These are phyloP conservation scores for Talaromyces islandicus DNA, from an alignment of 2,329 filamentous ascomycete genomes.

Conservation along the genomic window DNA sequence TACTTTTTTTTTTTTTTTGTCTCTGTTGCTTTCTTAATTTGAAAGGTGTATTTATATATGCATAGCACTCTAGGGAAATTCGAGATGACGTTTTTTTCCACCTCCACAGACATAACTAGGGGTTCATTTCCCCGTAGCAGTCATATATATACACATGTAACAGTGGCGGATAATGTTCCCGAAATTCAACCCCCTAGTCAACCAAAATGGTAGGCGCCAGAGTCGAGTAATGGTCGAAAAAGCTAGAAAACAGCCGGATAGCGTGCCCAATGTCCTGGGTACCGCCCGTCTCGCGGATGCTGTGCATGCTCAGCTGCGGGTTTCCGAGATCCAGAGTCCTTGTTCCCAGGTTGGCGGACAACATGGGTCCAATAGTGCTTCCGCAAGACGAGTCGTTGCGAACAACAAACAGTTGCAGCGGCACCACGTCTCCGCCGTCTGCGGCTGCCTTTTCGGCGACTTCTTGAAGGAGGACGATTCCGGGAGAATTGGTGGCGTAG, in stretches of 20 bases:
- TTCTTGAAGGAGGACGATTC: constrained; percentile 88
- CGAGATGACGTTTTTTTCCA: background rate
- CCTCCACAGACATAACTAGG: background rate
- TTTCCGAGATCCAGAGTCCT: constrained; percentile 90
- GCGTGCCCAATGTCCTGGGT: constrained; percentile 81
- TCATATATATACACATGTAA: background rate
- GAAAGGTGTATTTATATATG: constrained; percentile 7
- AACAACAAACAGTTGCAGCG: constrained; percentile 92
- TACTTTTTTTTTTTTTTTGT: background rate
- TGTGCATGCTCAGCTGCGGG: constrained; percentile 93
- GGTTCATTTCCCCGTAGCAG: background rate
- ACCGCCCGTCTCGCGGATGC: constrained; percentile 87
- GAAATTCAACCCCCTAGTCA: constrained; percentile 50
- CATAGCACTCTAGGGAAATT: background rate
- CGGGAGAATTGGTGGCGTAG: constrained; percentile 93
- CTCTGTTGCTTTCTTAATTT: background rate
- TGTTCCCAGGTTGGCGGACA: constrained; percentile 77
- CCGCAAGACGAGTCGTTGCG: constrained; percentile 93
- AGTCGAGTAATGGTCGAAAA: constrained; percentile 78
- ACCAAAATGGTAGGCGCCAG: constrained; percentile 78
- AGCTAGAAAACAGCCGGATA: constrained; percentile 78
- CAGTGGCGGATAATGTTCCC: background rate
- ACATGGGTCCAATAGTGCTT: constrained; percentile 95
- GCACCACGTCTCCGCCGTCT: constrained; percentile 61
- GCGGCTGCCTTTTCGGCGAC: constrained; percentile 59